phyloP scores from a whole-genome alignment of 306 rosid genomes.

The Sphenostylis stenocarpa region DNA sequence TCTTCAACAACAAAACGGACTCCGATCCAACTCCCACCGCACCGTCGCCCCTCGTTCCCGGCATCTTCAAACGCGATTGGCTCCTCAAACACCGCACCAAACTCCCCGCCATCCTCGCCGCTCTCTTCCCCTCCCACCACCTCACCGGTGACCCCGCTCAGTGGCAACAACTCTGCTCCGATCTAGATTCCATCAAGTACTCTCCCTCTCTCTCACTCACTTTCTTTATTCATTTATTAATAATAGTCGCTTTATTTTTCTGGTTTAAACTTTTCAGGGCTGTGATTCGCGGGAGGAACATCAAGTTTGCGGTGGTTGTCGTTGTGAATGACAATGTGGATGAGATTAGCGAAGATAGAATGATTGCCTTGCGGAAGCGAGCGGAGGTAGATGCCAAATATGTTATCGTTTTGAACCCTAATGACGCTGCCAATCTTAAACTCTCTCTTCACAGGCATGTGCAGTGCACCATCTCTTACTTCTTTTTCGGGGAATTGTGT shows the following conservation, averaged over 20 bases:
- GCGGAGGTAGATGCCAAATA: constrained; percentile 85
- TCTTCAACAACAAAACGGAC: constrained; percentile 43
- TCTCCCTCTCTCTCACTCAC: background rate
- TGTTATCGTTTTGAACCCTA: constrained; percentile 55
- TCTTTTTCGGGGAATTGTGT: background rate
- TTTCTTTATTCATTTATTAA: background rate
- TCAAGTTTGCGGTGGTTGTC: constrained; percentile 62
- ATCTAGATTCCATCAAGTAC: constrained; percentile 78
- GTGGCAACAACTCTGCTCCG: constrained; percentile 92
- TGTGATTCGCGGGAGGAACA: constrained; percentile 64
- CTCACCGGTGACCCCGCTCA: constrained; percentile 81
- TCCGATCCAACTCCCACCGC: constrained; percentile 24
- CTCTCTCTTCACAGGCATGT: constrained; percentile 64
- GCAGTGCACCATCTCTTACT: background rate
- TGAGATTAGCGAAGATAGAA: constrained; percentile 79
- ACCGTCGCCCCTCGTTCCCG: background rate
- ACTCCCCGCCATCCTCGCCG: constrained; percentile 70
- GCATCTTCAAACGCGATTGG: constrained; percentile 77
- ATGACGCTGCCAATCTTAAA: constrained; percentile 55
- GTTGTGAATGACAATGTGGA: constrained; percentile 65
- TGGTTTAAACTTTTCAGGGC: constrained; percentile 38
- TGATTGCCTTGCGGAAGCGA: constrained; percentile 85
- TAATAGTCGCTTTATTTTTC: background rate
- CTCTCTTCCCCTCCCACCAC: constrained; percentile 58
- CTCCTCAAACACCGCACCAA: constrained; percentile 87